Base-by-base conservation (phyloP, 2,329 filamentous ascomycete species). In the Exophiala sideris region DNA sequence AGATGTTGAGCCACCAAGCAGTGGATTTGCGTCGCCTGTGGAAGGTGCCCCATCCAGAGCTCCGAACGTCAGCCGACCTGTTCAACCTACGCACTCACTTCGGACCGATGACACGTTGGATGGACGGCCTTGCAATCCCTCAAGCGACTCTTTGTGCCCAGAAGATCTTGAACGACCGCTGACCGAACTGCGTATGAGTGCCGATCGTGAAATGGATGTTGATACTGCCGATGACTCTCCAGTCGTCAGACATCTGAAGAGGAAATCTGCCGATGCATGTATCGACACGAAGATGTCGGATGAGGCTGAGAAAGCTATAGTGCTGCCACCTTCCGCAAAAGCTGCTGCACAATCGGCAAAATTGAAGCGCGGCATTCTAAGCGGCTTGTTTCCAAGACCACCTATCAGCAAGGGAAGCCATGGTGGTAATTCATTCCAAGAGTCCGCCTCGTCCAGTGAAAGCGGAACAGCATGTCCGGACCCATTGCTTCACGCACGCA, bases 321-420 rank as follows among this genome's bases (percentile, higher is more conserved):
- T 45, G 11, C 47, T 65, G 20, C 59, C 61, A 42, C 46, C 50
- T 10, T 48, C 62, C 3, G 63, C 60, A 34, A 55, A 57, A 36
- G 62, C 62, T 21, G 63, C 63, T 11, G 63, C 63, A 8, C 48
- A 61, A 32, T 65, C 63, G 8, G 63, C 63, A 16, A 65, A 59
- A 47, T 40, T 54, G 9, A 65, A 61, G 48, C 54, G 63, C 10
- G 56, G 56, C 11, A 54, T 61, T n/a, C 50, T 61, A 10, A 55
- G 50, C 39, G 40, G 48, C 29, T 47, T 59, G 4, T 59, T 62
- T 45, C 48, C 48, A 3, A 48, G 50, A 38, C 50, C 49, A 32
- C 49, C 48, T 21, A 56, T 34, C 18, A 38, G 39, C 45, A 54
- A 48, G 20, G 40, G 45, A 14, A 52, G 45, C 20, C 44, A 55